A percentile compares a stretch with the other conserved stretches of the same genome.
phyloP scores from a whole-genome alignment of 257 asterid species.

The Solanum ossicruentum region DNA sequence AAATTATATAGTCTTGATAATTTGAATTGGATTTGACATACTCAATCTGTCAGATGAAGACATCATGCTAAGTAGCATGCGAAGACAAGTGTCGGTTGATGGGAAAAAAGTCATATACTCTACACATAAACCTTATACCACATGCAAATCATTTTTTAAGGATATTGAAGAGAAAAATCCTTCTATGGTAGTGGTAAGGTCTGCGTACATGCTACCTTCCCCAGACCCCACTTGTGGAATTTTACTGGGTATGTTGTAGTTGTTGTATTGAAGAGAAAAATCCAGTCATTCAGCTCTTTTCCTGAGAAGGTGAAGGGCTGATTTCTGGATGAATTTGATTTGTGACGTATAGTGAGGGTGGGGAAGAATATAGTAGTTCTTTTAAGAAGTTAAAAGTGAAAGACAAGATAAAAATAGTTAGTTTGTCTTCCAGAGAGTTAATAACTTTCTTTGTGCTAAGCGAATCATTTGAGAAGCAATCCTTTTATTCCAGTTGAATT shows the following conservation, averaged over 20 bases:
- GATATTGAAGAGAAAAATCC: neutral
- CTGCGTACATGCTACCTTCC: too few species aligned
- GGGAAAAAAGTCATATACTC: neutral
- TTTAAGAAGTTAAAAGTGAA: neutral
- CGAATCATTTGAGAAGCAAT: neutral
- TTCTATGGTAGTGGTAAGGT: too few species aligned
- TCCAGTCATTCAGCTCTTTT: neutral
- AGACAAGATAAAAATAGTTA: neutral
- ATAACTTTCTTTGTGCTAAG: neutral
- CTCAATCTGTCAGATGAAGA: neutral
- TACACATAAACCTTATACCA: neutral
- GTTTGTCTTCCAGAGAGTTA: neutral
- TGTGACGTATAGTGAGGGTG: neutral
- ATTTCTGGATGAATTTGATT: neutral
- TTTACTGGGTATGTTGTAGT: too few species aligned
- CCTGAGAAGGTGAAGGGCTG: neutral
- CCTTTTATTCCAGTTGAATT: neutral
- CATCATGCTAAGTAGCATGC: neutral
- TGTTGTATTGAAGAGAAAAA: neutral
- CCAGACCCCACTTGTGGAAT: too few species aligned
- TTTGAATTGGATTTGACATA: neutral
- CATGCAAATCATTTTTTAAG: neutral
- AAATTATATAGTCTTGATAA: neutral
- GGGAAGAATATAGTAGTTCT: neutral
- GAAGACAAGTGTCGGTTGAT: neutral